phyloP scores from a whole-genome alignment of 2,329 filamentous ascomycete genomes.

The Colletotrichum sp. region DNA sequence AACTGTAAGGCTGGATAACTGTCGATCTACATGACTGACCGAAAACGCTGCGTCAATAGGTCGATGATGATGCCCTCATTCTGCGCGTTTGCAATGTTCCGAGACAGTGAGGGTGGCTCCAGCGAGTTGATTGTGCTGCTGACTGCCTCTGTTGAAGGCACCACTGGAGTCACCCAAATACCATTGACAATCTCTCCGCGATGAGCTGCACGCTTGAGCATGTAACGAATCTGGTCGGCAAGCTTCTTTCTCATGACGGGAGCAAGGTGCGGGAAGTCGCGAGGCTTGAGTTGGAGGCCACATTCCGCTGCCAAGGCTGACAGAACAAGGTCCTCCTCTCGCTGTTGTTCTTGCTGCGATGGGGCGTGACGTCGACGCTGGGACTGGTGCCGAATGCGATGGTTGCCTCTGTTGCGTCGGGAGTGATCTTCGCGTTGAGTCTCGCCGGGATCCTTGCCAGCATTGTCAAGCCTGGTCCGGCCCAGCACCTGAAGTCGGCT shows the following conservation, averaged over 20 bases:
- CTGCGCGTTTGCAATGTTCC: not conserved
- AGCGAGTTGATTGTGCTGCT: not conserved
- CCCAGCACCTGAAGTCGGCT: not conserved
- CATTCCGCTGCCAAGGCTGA: not conserved
- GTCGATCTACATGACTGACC: not conserved
- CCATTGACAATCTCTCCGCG: not conserved
- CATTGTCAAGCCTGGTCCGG: not conserved
- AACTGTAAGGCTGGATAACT: not conserved
- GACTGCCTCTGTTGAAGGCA: not conserved
- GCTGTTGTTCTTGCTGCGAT: not conserved
- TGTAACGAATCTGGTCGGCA: not conserved
- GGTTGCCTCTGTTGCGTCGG: not conserved
- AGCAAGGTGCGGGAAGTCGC: not conserved
- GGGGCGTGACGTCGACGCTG: not conserved
- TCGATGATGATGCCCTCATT: not conserved
- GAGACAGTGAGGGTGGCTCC: not conserved
- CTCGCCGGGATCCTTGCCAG: accelerated
- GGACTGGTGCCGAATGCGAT: not conserved
- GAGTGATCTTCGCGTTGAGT: not conserved
- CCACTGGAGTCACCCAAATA: not conserved
- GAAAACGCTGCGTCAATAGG: not conserved
- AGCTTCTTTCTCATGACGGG: not conserved
- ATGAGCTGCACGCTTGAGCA: not conserved
- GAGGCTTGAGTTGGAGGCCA: not conserved
- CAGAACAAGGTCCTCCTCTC: not conserved